These are phyloP conservation scores for Kodamaea restingae DNA, from an alignment of 805 yeast species.

Conservation along the genomic window DNA sequence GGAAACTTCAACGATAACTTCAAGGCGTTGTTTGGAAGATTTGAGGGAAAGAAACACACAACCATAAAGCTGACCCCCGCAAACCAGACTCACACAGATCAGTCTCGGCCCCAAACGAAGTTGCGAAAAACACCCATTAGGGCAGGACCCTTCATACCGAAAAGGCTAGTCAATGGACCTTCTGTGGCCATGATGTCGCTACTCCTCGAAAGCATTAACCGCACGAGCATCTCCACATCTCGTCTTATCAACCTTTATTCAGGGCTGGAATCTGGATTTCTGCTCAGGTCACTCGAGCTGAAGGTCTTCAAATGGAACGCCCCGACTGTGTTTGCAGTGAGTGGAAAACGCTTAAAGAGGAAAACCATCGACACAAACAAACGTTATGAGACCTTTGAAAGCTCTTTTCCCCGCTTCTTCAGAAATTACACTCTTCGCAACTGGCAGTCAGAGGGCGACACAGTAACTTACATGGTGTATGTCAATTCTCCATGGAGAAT, in stretches of 20 bases:
- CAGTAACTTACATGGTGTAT: slow-evolving; percentile 59
- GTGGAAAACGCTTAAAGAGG: slow-evolving; percentile 52
- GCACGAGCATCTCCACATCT: slow-evolving; percentile 37
- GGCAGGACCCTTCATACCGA: slow-evolving; percentile 14
- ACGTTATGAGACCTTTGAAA: slow-evolving; percentile 49
- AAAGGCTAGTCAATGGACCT: slow-evolving; percentile 41
- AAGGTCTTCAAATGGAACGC: slow-evolving; percentile 88
- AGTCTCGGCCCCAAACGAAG: too few relatives aligned
- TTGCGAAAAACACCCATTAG: background rate
- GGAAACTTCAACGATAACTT: slow-evolving; percentile 15
- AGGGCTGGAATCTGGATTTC: slow-evolving; percentile 78
- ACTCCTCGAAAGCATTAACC: slow-evolving; percentile 19
- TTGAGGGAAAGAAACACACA: background rate
- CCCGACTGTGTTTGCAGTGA: slow-evolving; percentile 67
- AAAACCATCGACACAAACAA: slow-evolving; percentile 35
- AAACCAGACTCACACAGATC: too few relatives aligned
- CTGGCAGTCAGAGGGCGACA: slow-evolving; percentile 41
- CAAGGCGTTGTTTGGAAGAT: slow-evolving; percentile 29
- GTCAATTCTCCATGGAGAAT: slow-evolving; percentile 72
- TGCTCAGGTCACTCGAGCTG: slow-evolving; percentile 81
- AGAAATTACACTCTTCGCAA: slow-evolving; percentile 9
- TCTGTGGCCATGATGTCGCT: slow-evolving; percentile 37
- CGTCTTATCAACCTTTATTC: slow-evolving; percentile 59
- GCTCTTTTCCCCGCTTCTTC: slow-evolving; percentile 42
- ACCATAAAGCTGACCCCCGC: too few relatives aligned